Evolutionary conservation across 441 rosid species (phyloP).

Genomic region (Pelargonium australe): DNA sequence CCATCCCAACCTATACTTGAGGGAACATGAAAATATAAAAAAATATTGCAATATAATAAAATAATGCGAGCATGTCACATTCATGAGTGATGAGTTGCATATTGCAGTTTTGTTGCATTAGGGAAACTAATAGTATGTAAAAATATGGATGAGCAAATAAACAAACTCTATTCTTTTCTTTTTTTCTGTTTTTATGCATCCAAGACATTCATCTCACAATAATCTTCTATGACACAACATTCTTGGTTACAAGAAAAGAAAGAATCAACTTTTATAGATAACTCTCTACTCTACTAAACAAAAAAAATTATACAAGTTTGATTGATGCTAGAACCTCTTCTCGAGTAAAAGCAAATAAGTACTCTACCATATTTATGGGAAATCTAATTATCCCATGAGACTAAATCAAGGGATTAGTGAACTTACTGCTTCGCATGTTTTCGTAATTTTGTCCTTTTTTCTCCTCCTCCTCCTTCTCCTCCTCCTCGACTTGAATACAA

Average conservation of each 20-base stretch:
- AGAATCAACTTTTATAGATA: too few species aligned
- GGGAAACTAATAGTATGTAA: not conserved
- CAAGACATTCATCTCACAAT: not conserved
- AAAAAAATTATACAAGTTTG: too few species aligned
- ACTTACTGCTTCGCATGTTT: not conserved
- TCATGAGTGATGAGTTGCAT: not conserved
- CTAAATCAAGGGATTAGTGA: not conserved
- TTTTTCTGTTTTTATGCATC: conserved; percentile 1
- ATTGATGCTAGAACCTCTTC: not conserved
- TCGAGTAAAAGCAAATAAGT: not conserved
- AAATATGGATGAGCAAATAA: not conserved
- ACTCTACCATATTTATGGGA: not conserved
- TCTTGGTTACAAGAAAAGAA: too few species aligned
- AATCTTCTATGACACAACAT: not conserved
- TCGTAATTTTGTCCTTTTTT: not conserved
- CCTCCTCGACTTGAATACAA: not conserved
- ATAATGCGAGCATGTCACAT: too few species aligned
- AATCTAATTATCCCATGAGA: not conserved
- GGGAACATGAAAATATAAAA: not conserved
- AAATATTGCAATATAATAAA: too few species aligned
- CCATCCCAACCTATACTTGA: not conserved
- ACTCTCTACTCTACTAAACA: too few species aligned
- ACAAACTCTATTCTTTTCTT: not conserved
- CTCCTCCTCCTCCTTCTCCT: not conserved
- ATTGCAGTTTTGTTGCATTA: not conserved